Percentiles rank a stretch among this genome's conserved stretches.
These are phyloP conservation scores for Porpolomopsis calyptriformis DNA, from an alignment of 768 basidiomycete species.

Conservation along the genomic window DNA sequence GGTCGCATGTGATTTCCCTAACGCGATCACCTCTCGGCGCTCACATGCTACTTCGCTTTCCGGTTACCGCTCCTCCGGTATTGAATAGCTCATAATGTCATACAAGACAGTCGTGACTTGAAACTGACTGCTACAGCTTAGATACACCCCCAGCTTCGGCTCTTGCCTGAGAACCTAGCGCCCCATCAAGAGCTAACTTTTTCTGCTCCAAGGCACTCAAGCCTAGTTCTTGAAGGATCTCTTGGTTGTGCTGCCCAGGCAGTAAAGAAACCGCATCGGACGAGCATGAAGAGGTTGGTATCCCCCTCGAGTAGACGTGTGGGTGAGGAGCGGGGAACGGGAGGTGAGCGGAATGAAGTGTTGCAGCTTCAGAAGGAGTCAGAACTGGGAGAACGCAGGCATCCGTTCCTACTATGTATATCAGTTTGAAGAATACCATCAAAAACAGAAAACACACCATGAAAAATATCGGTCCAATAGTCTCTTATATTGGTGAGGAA, in stretches of 20 bases:
- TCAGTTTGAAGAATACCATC: background rate
- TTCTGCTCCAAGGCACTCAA: constrained; percentile 30
- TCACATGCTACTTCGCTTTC: too few relatives aligned
- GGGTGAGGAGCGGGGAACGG: constrained; percentile 45
- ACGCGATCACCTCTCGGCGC: too few relatives aligned
- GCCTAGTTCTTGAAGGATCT: constrained; percentile 44
- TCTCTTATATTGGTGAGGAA: constrained; percentile 53
- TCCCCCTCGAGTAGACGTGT: constrained; percentile 21
- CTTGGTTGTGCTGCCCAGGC: constrained; percentile 45
- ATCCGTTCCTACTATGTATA: constrained; percentile 42
- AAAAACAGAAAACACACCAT: constrained; percentile 32
- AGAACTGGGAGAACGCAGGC: constrained; percentile 66
- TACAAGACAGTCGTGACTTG: too few relatives aligned
- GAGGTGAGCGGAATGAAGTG: constrained; percentile 26
- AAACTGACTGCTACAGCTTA: too few relatives aligned
- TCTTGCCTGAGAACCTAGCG: constrained; percentile 26
- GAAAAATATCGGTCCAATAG: constrained; percentile 59
- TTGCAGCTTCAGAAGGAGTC: constrained; percentile 48
- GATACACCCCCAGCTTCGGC: constrained; percentile 13
- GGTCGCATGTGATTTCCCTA: background rate
- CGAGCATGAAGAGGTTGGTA: constrained; percentile 8
- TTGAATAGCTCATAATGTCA: too few relatives aligned
- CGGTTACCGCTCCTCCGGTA: too few relatives aligned
- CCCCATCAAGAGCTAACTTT: constrained; percentile 35
- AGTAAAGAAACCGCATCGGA: constrained; percentile 18